Evolutionary conservation across 2,329 filamentous ascomycete species (phyloP).

Genomic region (Trichoderma harzianum): DNA sequence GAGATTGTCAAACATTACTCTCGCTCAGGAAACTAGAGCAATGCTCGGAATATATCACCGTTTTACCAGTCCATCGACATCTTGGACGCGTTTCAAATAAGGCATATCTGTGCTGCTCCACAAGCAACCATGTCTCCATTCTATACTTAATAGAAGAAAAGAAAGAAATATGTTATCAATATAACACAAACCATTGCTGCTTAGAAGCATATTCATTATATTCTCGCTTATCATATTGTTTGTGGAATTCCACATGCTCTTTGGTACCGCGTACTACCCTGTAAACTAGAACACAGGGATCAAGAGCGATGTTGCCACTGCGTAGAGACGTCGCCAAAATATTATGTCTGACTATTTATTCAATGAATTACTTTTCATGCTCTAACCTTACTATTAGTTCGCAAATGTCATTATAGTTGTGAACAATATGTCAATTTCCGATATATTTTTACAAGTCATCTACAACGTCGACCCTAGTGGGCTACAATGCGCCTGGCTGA

Average conservation of each 20-base stretch:
- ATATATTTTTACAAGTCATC: background rate
- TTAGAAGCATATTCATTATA: background rate
- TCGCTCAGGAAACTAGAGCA: background rate
- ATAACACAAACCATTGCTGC: background rate
- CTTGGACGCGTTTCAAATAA: background rate
- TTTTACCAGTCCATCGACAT: background rate
- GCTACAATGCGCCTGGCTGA: background rate
- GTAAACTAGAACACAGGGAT: background rate
- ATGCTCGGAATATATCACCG: background rate
- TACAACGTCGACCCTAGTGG: background rate
- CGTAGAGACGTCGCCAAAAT: background rate
- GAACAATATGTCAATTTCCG: background rate
- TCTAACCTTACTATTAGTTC: background rate
- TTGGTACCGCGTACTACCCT: background rate
- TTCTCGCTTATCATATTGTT: background rate
- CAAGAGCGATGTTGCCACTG: background rate
- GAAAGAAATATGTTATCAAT: background rate
- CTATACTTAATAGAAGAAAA: background rate
- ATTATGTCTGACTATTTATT: background rate
- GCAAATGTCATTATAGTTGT: background rate
- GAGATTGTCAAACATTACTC: background rate
- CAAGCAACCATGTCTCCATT: background rate
- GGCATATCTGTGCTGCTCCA: background rate
- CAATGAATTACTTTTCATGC: background rate
- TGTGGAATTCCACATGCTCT: background rate